These are phyloP conservation scores for Chaetomiaceae sp. DNA, from an alignment of 2,329 filamentous ascomycete genomes.

Conservation along the genomic window DNA sequence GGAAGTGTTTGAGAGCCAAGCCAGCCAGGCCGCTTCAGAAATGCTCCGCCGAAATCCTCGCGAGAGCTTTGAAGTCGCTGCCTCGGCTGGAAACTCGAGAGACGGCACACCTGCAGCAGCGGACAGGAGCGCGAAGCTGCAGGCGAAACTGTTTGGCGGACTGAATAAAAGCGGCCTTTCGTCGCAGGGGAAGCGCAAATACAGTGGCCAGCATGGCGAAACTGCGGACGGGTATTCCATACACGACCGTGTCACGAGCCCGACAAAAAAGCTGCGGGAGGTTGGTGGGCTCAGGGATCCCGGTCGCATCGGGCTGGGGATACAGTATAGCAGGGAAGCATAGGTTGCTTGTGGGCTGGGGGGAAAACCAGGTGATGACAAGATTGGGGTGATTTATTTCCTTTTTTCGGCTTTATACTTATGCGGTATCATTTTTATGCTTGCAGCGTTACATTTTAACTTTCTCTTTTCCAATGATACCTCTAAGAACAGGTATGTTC, in stretches of 20 bases:
- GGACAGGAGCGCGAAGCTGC: constrained; percentile 45
- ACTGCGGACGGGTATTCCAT: constrained; percentile 29
- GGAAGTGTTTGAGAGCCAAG: constrained; percentile 67
- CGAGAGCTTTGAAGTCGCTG: constrained; percentile 49
- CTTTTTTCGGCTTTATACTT: background rate
- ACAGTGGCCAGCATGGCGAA: constrained; percentile 32
- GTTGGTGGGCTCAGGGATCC: constrained; percentile 37
- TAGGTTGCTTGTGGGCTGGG: constrained; percentile 8
- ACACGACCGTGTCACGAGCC: constrained; percentile 40
- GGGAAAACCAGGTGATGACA: too few relatives aligned
- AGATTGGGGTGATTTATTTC: background rate
- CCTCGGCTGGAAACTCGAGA: constrained; percentile 39
- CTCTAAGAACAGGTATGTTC: background rate
- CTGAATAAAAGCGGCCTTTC: constrained; percentile 38
- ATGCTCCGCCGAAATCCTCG: constrained; percentile 62
- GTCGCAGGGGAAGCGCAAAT: constrained; percentile 48
- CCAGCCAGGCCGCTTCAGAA: constrained; percentile 70
- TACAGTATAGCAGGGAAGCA: constrained; percentile 40
- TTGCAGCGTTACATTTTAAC: too few relatives aligned
- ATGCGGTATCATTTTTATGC: background rate
- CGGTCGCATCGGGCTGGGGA: constrained; percentile 47
- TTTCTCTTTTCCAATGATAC: too few relatives aligned
- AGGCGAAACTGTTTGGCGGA: constrained; percentile 48
- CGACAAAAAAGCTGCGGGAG: constrained; percentile 49
- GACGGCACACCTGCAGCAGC: constrained; percentile 42